Evolutionary conservation across 257 asterid species (phyloP).

Genomic region (Petrea volubilis): DNA sequence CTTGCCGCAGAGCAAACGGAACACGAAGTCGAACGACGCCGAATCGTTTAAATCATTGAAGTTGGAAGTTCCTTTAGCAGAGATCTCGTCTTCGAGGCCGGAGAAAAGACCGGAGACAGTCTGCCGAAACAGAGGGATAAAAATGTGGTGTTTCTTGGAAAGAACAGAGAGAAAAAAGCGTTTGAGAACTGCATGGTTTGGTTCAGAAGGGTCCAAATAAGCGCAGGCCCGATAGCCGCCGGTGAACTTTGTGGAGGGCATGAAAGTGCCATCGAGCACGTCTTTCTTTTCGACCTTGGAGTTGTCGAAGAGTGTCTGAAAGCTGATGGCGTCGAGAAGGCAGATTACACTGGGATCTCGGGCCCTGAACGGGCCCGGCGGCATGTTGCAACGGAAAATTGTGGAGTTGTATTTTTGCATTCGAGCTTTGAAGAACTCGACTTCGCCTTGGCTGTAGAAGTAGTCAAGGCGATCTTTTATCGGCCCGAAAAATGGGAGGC

Average conservation of each 20-base stretch:
- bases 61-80: constrained; percentile 34
- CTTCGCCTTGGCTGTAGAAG: constrained; percentile 51
- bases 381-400: constrained; percentile 62
- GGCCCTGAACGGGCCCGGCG: constrained; percentile 65
- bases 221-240: constrained; percentile 83
- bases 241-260: constrained; percentile 64
- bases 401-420: constrained; percentile 48
- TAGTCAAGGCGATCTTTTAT: constrained; percentile 45
- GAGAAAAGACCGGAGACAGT: constrained; percentile 37
- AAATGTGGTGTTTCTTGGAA: constrained; percentile 30
- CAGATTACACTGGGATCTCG: constrained; percentile 42
- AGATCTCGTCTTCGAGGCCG: constrained; percentile 50
- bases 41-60: constrained; percentile 51
- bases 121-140: constrained; percentile 49
- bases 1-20: constrained; percentile 50
- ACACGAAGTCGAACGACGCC: constrained; percentile 66
- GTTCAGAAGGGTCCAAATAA: constrained; percentile 62
- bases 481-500: constrained; percentile 54
- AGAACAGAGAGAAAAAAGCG: constrained; percentile 40
- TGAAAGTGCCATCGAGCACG: constrained; percentile 77
- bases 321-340: constrained; percentile 69
- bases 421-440: constrained; percentile 44
- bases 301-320: constrained; percentile 66
- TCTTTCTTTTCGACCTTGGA: constrained; percentile 65
- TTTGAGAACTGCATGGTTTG: constrained; percentile 47